These are phyloP conservation scores for Claviceps lovelessii DNA, from an alignment of 2,329 filamentous ascomycete genomes.

Conservation along the genomic window DNA sequence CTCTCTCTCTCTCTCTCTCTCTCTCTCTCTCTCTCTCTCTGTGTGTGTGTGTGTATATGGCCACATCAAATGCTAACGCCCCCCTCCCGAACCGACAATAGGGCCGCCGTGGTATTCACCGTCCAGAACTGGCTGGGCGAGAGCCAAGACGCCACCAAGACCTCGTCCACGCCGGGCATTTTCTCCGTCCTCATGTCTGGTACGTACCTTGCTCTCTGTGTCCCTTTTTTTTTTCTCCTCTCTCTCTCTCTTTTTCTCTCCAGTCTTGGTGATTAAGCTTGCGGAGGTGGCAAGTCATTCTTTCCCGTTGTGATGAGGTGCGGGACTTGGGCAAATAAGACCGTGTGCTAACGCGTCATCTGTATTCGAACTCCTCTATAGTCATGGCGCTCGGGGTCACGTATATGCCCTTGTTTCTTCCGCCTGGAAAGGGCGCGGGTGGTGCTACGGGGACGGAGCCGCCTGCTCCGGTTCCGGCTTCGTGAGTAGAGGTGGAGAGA, in stretches of 20 bases:
- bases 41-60: too few species aligned
- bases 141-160: constrained; percentile 52
- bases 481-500: constrained; percentile 3
- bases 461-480: constrained; percentile 14
- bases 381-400: constrained; percentile 45
- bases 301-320: too few species aligned
- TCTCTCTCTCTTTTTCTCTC: background rate
- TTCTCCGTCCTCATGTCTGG: constrained; percentile 68
- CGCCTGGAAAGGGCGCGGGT: constrained; percentile 16
- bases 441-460: constrained; percentile 21
- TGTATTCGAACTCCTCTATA: constrained; percentile 12
- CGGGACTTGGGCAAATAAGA: too few species aligned
- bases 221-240: background rate
- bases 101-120: constrained; percentile 60
- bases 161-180: constrained; percentile 48
- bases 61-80: too few species aligned
- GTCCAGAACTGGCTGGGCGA: constrained; percentile 67
- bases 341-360: too few species aligned
- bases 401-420: constrained; percentile 37
- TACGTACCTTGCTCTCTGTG: constrained; percentile 24
- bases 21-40: too few species aligned
- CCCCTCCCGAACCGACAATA: constrained; percentile 13
- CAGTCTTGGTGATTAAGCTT: too few species aligned
- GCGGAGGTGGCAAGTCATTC: too few species aligned
- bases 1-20: too few species aligned